Evolutionary conservation across 2,329 filamentous ascomycete species (phyloP).

Genomic region (Pseudodiploospora longispora): DNA sequence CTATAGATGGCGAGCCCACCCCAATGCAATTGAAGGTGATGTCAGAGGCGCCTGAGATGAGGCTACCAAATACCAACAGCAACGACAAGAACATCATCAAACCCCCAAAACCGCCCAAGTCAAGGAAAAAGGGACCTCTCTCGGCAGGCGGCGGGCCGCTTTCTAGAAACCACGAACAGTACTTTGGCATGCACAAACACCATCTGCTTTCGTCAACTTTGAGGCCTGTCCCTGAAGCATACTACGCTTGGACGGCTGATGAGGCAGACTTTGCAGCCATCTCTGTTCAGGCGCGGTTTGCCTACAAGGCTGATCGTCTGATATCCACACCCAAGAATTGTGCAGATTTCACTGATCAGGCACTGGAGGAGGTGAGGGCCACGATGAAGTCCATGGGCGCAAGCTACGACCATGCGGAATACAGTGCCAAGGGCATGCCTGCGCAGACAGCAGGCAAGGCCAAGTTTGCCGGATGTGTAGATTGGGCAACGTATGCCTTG

Average conservation of each 20-base stretch:
- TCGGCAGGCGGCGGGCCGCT: neutral
- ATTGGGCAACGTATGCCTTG: conserved; percentile 17
- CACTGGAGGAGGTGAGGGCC: neutral
- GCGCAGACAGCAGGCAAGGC: conserved; percentile 14
- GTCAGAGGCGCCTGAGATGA: neutral
- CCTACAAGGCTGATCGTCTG: conserved; percentile 14
- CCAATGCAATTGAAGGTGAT: neutral
- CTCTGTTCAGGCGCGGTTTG: conserved; percentile 13
- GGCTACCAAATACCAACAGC: neutral
- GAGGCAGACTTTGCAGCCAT: conserved; percentile 15
- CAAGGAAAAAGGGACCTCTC: too few relatives aligned
- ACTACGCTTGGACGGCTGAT: conserved; percentile 18
- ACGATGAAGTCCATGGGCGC: conserved; percentile 7
- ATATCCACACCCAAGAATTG: neutral
- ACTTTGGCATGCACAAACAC: conserved; percentile 2
- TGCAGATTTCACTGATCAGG: neutral
- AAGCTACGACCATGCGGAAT: conserved; percentile 13
- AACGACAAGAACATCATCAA: neutral
- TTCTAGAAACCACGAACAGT: neutral
- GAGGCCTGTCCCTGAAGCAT: neutral
- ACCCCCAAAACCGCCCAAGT: neutral
- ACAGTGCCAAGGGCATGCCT: conserved; percentile 5
- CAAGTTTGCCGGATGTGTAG: conserved; percentile 18
- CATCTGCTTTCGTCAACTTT: neutral
- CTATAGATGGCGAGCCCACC: too few relatives aligned